phyloP scores from a whole-genome alignment of 208 protist genomes.

The Porcisia deanei region DNA sequence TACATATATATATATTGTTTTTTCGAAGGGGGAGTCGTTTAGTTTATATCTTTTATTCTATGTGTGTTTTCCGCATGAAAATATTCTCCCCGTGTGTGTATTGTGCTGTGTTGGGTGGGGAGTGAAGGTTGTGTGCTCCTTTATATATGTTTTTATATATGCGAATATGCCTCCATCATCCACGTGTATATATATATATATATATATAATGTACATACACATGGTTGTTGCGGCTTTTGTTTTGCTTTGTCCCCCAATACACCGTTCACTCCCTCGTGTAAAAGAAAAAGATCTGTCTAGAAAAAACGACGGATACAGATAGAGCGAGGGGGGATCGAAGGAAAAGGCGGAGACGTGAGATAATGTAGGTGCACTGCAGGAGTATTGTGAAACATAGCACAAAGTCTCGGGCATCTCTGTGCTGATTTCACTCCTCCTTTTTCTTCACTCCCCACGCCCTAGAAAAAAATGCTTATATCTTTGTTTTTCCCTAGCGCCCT shows the following conservation, averaged over 20 bases:
- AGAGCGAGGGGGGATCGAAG: not conserved
- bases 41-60: not conserved
- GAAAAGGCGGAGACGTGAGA: not conserved
- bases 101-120: not conserved
- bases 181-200: not conserved
- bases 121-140: not conserved
- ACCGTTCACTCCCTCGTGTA: not conserved
- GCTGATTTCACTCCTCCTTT: not conserved
- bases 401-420: not conserved
- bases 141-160: not conserved
- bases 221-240: not conserved
- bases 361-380: not conserved
- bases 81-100: not conserved
- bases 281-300: not conserved
- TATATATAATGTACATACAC: not conserved
- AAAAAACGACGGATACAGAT: not conserved
- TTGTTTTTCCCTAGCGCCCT: no score
- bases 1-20: not conserved
- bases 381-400: not conserved
- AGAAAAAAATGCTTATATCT: no score
- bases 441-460: no score
- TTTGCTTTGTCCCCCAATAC: not conserved
- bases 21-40: not conserved
- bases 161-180: not conserved
- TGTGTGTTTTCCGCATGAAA: no score